Base-by-base conservation (phyloP, 345 rosid genomes). In the Populus alba region DNA sequence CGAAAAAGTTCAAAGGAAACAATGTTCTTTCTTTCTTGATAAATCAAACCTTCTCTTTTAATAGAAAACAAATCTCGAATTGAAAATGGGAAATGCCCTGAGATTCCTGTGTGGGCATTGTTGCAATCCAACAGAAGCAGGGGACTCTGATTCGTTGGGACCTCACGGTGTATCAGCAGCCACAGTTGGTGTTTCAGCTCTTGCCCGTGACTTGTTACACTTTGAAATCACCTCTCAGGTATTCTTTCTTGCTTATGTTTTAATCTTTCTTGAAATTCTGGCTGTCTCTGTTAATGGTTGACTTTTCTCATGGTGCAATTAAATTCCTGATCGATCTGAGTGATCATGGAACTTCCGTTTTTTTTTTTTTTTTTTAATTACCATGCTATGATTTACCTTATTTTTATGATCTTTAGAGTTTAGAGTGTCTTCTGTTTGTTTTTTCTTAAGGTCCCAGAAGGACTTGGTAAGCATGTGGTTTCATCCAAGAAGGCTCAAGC, bases 401-500 rank as follows among this genome's bases (percentile, higher is more conserved):
- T 4, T 45, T 37, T 37, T 6, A 38, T 38, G 71, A 10, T 38
- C 47, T n/a, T 2, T 23, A 39, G 3, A 22, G 53, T 22, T n/a
- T 43, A 43, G 29, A 38, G 51, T 22, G 23, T 49, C 31, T 47
- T 16, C 53, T 69, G 29, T 35, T 66, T 31, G 15, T 43, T 66
- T 59, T 29, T 69, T 66, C 10, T 6, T 74, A 49, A 92, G 99
- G 94, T 95, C 65, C 99, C 98, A 61, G 92, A 89, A 75, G 88
- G 80, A 45, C 96, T 96, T 51, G 85, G 84, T 59, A 81, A 83
- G 68, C 89, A 86, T 73, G 98, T 94, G 75, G 88, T 85, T 3
- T 92, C 99, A 37, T 94, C 97, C 20, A 88, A 70, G 91, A 90
- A 88, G 76, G 94, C 98, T 84, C 99, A 96, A 79, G 97, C 97